Conservation (phyloP, 2,329 filamentous ascomycete species). For the Cephalotrichum gorgonifer region DNA sequence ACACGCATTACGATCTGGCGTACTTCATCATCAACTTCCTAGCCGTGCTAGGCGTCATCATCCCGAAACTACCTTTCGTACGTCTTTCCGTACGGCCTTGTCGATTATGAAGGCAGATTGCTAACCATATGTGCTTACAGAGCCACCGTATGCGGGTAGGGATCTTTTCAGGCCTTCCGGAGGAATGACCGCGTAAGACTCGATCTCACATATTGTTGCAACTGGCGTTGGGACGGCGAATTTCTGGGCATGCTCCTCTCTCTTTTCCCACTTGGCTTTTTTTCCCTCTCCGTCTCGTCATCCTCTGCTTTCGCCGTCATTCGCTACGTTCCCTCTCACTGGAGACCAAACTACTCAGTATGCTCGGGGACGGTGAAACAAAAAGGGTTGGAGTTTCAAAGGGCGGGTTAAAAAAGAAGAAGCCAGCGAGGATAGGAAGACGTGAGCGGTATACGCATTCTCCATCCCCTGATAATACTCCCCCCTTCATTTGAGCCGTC, state of each 20-base stretch:
- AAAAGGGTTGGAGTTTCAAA: constrained; percentile 1
- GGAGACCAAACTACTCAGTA: constrained; percentile 1
- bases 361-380: background rate
- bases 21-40: constrained; percentile 98
- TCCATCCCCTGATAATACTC: background rate
- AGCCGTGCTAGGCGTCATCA: constrained; percentile 83
- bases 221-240: constrained; percentile 1
- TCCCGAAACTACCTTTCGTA: constrained; percentile 93
- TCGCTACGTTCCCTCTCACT: background rate
- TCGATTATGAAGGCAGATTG: background rate
- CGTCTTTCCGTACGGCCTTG: too few relatives aligned
- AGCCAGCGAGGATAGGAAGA: constrained; percentile 7
- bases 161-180: constrained; percentile 58
- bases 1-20: constrained; percentile 93
- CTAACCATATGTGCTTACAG: constrained; percentile 26
- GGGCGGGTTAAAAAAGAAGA: constrained; percentile 6
- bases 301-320: background rate
- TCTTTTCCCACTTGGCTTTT: background rate
- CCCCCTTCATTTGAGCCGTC: background rate
- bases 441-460: background rate
- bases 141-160: constrained; percentile 71
- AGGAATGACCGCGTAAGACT: constrained; percentile 5
- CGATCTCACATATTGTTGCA: background rate
- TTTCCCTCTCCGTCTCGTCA: background rate
- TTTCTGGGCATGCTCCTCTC: background rate